Conservation (phyloP, 75 land plant species). For the Cunninghamia lanceolata region DNA sequence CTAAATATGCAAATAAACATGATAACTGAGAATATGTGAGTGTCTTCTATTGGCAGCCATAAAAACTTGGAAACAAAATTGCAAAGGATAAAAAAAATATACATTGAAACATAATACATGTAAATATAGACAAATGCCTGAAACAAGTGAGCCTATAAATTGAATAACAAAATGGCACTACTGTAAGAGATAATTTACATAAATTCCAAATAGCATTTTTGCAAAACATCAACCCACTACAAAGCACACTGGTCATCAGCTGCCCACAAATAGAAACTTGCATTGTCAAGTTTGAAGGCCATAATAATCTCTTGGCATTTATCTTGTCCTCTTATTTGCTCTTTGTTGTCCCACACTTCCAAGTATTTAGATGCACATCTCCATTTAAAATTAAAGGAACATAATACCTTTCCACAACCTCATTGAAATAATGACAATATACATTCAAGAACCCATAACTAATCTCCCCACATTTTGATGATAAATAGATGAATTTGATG, state of each 20-base stretch:
- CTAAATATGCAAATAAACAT: no score
- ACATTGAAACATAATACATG: neutral
- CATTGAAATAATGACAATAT: no score
- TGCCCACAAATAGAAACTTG: neutral
- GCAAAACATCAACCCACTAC: neutral
- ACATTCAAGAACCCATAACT: slow-evolving; percentile 16
- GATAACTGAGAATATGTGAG: neutral
- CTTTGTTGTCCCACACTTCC: neutral
- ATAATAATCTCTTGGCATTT: no score
- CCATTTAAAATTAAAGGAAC: no score
- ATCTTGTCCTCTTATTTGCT: neutral
- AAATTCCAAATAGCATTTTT: neutral
- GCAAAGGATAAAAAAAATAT: neutral
- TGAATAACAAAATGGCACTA: neutral
- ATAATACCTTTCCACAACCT: no score
- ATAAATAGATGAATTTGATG: slow-evolving; percentile 10
- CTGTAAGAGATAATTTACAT: neutral
- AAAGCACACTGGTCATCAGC: neutral
- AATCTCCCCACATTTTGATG: slow-evolving; percentile 17
- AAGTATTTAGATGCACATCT: no score
- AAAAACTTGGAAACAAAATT: neutral
- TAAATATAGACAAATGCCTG: neutral
- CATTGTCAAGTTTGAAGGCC: neutral
- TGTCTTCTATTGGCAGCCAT: neutral
- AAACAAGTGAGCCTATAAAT: neutral